These are phyloP conservation scores for Oryza punctata DNA, from an alignment of 176 grass and related monocot species.

Conservation along the genomic window DNA sequence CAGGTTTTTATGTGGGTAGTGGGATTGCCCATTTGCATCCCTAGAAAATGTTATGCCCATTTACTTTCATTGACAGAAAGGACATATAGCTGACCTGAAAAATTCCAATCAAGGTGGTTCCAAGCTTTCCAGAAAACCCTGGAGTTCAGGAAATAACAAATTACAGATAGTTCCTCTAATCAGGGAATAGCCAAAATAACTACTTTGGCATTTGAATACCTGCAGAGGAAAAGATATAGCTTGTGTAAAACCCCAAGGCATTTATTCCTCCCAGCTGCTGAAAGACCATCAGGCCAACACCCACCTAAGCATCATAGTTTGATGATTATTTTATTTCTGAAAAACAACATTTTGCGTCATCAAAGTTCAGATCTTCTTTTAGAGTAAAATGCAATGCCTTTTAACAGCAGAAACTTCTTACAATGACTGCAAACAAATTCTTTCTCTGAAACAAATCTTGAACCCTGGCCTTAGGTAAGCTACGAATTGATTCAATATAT, in stretches of 20 bases:
- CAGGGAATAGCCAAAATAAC: not conserved
- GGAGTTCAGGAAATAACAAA: conserved; percentile 21
- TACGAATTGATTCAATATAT: conserved; percentile 48
- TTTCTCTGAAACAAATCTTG: conserved; percentile 59
- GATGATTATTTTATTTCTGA: conserved; percentile 20
- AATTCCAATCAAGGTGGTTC: conserved; percentile 57
- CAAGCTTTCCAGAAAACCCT: conserved; percentile 70
- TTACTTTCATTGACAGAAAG: conserved; percentile 21
- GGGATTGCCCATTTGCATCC: too few relatives aligned
- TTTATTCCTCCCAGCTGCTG: conserved; percentile 71
- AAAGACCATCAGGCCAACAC: conserved; percentile 62
- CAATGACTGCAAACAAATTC: conserved; percentile 59
- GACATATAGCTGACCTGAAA: conserved; percentile 49
- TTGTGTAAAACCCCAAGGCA: conserved; percentile 59
- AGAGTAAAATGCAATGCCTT: not conserved
- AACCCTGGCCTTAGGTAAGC: conserved; percentile 54
- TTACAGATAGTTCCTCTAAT: not conserved
- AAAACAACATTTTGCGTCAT: conserved; percentile 26
- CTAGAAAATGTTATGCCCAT: conserved; percentile 12
- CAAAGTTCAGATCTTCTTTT: conserved; percentile 16
- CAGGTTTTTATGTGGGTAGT: too few relatives aligned
- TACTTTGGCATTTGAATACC: conserved; percentile 38
- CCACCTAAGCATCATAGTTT: conserved; percentile 49
- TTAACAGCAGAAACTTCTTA: conserved; percentile 42
- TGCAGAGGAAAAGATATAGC: conserved; percentile 57